Percentiles rank a stretch among this genome's conserved stretches.
Conservation (phyloP, 164 flowering plant genomes). For the Liriodendron chinense region DNA sequence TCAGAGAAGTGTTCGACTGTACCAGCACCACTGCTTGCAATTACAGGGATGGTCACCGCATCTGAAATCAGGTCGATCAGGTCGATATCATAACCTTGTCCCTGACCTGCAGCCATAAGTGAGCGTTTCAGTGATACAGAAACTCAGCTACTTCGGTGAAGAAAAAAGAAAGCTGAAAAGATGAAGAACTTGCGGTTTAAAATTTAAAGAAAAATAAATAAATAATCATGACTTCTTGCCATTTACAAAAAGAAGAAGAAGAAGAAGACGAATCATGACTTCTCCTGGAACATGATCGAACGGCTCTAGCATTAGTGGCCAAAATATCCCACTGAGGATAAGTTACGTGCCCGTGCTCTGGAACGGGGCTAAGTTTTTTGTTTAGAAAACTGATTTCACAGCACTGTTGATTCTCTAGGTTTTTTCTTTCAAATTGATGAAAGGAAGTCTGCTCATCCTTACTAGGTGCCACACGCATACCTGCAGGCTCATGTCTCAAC, state of each 20-base stretch:
- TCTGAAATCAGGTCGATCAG: constrained; percentile 78
- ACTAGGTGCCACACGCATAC: background rate
- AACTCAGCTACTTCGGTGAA: background rate
- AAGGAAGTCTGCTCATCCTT: background rate
- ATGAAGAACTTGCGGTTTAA: background rate
- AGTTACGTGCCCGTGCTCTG: background rate
- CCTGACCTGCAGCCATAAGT: constrained; percentile 67
- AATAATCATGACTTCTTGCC: background rate
- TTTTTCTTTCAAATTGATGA: too few relatives aligned
- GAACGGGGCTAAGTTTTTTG: too few relatives aligned
- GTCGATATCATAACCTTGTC: constrained; percentile 92
- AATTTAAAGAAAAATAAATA: background rate
- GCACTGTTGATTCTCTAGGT: too few relatives aligned
- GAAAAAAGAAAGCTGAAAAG: background rate
- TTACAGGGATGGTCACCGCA: constrained; percentile 94
- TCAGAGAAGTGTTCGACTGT: constrained; percentile 79
- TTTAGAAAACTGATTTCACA: too few relatives aligned
- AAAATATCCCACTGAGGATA: background rate
- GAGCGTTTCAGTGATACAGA: constrained; percentile 1
- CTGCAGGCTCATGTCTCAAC: background rate
- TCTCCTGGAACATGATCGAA: background rate
- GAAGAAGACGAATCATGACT: background rate
- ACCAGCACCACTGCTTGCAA: constrained; percentile 99
- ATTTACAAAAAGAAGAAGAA: background rate
- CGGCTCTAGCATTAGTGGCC: background rate